Percentiles rank a stretch among this genome's conserved stretches.
phyloP scores from a whole-genome alignment of 1,284 basidiomycete genomes.

The Marasmius oreades region DNA sequence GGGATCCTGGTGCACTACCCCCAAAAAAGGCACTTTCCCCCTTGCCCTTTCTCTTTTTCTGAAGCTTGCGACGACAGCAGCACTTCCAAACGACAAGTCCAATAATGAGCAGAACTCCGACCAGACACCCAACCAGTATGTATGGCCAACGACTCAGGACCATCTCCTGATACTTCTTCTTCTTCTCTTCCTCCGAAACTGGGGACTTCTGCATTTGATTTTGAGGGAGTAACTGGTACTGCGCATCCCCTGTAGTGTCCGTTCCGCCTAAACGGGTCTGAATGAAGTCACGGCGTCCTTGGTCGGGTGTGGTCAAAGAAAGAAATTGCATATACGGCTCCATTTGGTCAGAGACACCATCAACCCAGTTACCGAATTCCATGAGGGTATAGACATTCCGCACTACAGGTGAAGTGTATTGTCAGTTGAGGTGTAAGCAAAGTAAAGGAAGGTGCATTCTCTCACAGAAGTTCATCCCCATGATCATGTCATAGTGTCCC shows the following conservation, averaged over 20 bases:
- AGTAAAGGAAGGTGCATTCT: slow-evolving; percentile 5
- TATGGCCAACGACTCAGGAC: slow-evolving; percentile 74
- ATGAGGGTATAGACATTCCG: slow-evolving; percentile 64
- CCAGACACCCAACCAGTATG: slow-evolving; percentile 63
- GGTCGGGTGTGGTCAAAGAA: slow-evolving; percentile 39
- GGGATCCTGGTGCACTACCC: background rate
- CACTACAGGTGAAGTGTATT: slow-evolving; percentile 37
- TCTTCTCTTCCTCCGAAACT: slow-evolving; percentile 62
- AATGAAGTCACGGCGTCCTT: slow-evolving; percentile 55
- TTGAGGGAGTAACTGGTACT: slow-evolving; percentile 57
- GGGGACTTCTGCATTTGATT: slow-evolving; percentile 62
- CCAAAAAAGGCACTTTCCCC: slow-evolving; percentile 7
- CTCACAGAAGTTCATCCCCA: slow-evolving; percentile 78
- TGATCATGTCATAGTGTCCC: slow-evolving; percentile 76
- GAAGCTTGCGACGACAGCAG: slow-evolving; percentile 40
- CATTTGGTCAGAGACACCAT: slow-evolving; percentile 29
- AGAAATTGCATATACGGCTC: slow-evolving; percentile 57
- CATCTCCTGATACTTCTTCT: slow-evolving; percentile 63
- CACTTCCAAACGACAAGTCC: slow-evolving; percentile 61
- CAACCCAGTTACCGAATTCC: slow-evolving; percentile 55
- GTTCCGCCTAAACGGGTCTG: slow-evolving; percentile 44
- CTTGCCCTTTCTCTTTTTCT: slow-evolving; percentile 17
- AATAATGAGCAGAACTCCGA: slow-evolving; percentile 44
- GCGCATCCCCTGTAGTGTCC: slow-evolving; percentile 41
- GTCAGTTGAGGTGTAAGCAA: background rate